phyloP scores from a whole-genome alignment of 441 rosid species.

The Populus hybrid region DNA sequence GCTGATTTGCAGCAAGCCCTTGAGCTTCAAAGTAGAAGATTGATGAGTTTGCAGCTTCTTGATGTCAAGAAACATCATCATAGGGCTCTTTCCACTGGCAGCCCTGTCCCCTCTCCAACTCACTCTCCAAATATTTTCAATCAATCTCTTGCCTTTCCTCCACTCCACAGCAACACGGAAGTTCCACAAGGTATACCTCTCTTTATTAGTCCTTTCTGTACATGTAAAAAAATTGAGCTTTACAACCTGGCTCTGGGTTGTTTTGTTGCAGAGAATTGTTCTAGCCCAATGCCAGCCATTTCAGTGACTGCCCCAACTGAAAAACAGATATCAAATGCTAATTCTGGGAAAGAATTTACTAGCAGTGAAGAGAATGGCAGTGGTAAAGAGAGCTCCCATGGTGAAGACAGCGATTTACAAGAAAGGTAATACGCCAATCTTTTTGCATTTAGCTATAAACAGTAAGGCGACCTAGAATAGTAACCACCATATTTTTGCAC shows the following conservation, averaged over 20 bases:
- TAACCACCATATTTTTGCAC: not conserved
- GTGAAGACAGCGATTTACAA: slow-evolving; percentile 40
- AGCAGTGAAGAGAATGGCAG: slow-evolving; percentile 34
- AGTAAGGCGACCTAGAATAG: not conserved
- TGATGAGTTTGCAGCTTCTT: slow-evolving; percentile 64
- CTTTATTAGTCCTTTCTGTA: not conserved
- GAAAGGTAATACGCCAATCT: slow-evolving; percentile 40
- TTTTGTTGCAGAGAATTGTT: slow-evolving; percentile 39
- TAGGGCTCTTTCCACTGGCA: slow-evolving; percentile 52
- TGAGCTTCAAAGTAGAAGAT: slow-evolving; percentile 58
- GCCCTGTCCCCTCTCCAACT: slow-evolving; percentile 54
- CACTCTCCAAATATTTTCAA: slow-evolving; percentile 44
- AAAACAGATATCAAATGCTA: slow-evolving; percentile 18
- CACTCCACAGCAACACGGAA: slow-evolving; percentile 33
- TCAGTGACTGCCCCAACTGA: slow-evolving; percentile 22
- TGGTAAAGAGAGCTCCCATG: slow-evolving; percentile 45
- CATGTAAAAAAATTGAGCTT: not conserved
- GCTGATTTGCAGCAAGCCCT: slow-evolving; percentile 57
- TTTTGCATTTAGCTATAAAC: not conserved
- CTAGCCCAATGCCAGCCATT: slow-evolving; percentile 24
- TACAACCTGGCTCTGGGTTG: not conserved
- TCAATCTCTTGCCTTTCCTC: slow-evolving; percentile 41
- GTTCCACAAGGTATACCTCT: slow-evolving; percentile 24
- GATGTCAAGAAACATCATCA: slow-evolving; percentile 57
- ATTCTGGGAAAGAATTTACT: slow-evolving; percentile 24